Evolutionary conservation across 1,284 basidiomycete genomes (phyloP).

Genomic region (Hymenochaete sp.): DNA sequence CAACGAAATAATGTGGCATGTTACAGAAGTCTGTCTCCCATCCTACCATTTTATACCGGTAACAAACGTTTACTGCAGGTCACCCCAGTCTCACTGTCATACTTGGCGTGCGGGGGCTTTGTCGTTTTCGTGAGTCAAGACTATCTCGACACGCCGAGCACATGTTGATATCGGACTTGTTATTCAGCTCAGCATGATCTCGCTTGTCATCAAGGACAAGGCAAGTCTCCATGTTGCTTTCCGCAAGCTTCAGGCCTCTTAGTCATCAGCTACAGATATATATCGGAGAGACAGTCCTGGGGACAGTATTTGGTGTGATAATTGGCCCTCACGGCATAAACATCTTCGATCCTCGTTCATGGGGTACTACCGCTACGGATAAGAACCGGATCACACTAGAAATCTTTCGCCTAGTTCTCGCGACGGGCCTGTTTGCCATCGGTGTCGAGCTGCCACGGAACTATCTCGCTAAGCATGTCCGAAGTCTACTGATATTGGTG

Average conservation of each 20-base stretch:
- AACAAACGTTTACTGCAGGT: constrained; percentile 13
- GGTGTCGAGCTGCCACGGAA: constrained; percentile 64
- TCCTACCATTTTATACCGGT: background rate
- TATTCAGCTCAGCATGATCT: constrained; percentile 68
- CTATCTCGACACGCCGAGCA: background rate
- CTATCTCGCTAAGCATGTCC: constrained; percentile 56
- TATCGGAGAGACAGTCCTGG: constrained; percentile 89
- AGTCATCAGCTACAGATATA: constrained; percentile 45
- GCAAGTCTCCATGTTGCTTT: constrained; percentile 27
- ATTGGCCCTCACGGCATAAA: constrained; percentile 69
- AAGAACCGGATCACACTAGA: constrained; percentile 69
- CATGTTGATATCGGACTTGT: background rate
- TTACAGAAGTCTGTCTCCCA: constrained; percentile 11
- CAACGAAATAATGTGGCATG: constrained; percentile 1
- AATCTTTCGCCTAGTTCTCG: constrained; percentile 62
- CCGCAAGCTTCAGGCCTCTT: background rate
- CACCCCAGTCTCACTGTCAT: constrained; percentile 28
- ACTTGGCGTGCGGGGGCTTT: constrained; percentile 75
- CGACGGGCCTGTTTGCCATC: constrained; percentile 62
- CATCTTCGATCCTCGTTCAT: constrained; percentile 73
- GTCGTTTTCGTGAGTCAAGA: constrained; percentile 43
- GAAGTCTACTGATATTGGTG: constrained; percentile 49
- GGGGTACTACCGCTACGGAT: constrained; percentile 38
- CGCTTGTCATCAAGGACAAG: constrained; percentile 75
- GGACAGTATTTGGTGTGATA: constrained; percentile 69